phyloP scores from a whole-genome alignment of 2,329 filamentous ascomycete genomes.

The Cryphonectria nitschkei region DNA sequence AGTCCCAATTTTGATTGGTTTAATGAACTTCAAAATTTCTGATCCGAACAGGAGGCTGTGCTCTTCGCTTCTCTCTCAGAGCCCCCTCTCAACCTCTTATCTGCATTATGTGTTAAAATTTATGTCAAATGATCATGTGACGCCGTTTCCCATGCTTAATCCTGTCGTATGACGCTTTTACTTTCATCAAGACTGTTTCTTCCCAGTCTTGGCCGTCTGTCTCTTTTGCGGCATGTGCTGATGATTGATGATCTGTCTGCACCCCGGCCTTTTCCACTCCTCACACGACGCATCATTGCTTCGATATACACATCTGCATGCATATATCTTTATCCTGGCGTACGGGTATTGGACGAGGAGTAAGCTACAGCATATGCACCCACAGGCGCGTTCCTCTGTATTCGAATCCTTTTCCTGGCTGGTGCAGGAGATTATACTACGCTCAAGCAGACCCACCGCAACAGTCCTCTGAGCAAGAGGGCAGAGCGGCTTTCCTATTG shows the following conservation, averaged over 20 bases:
- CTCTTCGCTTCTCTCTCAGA: background rate
- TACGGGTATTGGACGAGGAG: background rate
- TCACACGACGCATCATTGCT: background rate
- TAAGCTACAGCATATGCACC: slow-evolving; percentile 4
- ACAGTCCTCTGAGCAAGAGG: background rate
- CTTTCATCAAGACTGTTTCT: background rate
- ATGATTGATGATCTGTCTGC: background rate
- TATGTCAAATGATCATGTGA: background rate
- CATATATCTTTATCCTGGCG: background rate
- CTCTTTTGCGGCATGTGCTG: no score
- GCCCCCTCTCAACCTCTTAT: background rate
- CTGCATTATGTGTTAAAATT: slow-evolving; percentile 9
- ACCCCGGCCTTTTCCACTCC: background rate
- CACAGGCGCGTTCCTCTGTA: background rate
- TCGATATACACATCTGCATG: background rate
- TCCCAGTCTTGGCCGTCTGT: background rate
- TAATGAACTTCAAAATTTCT: background rate
- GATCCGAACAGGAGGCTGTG: slow-evolving; percentile 3
- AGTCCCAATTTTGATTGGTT: background rate
- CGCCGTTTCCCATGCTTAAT: background rate
- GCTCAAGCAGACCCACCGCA: background rate
- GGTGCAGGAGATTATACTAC: background rate
- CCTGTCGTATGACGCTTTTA: background rate
- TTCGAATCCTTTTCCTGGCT: background rate
- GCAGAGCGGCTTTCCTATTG: background rate